A percentile compares a stretch with the other conserved stretches of the same genome.
Evolutionary conservation across 495 filamentous ascomycete species (phyloP).

Genomic region (Hypoxylon lienhwacheense): DNA sequence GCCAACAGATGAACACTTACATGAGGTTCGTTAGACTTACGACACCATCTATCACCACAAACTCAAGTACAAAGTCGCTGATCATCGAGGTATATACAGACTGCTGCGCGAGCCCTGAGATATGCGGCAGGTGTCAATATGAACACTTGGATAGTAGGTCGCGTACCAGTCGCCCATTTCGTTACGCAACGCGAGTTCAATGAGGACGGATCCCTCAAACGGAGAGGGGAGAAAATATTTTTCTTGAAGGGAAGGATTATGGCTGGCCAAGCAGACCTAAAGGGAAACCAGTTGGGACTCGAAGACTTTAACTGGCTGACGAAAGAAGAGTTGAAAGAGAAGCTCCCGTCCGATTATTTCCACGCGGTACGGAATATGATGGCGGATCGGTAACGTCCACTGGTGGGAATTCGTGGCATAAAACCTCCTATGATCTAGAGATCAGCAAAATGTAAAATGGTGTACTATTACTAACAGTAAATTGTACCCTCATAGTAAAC

Average conservation of each 20-base stretch:
- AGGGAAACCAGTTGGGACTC: conserved; percentile 68
- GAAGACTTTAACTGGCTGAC: conserved; percentile 90
- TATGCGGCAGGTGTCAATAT: conserved; percentile 87
- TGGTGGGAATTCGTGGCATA: not conserved
- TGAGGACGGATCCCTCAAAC: conserved; percentile 40
- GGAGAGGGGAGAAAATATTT: conserved; percentile 77
- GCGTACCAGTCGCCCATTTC: conserved; percentile 82
- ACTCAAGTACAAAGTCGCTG: conserved; percentile 11
- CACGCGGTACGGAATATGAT: conserved; percentile 77
- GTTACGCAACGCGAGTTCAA: conserved; percentile 50
- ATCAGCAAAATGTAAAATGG: conserved; percentile 28
- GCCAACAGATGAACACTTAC: conserved; percentile 69
- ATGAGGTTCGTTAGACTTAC: conserved; percentile 62
- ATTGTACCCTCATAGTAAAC: conserved; percentile 7
- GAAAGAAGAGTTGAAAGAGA: conserved; percentile 77
- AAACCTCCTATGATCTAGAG: conserved; percentile 18
- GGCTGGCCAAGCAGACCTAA: conserved; percentile 88
- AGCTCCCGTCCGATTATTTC: conserved; percentile 67
- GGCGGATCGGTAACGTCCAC: conserved; percentile 64
- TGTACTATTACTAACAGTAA: too few species aligned
- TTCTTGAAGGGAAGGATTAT: conserved; percentile 95
- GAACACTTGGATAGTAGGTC: conserved; percentile 98
- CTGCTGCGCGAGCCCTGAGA: conserved; percentile 73
- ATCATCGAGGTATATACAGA: conserved; percentile 58
- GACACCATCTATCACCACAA: not conserved